Base-by-base conservation (phyloP, 2,329 filamentous ascomycete genomes). In the Ophiostoma ulmi region DNA sequence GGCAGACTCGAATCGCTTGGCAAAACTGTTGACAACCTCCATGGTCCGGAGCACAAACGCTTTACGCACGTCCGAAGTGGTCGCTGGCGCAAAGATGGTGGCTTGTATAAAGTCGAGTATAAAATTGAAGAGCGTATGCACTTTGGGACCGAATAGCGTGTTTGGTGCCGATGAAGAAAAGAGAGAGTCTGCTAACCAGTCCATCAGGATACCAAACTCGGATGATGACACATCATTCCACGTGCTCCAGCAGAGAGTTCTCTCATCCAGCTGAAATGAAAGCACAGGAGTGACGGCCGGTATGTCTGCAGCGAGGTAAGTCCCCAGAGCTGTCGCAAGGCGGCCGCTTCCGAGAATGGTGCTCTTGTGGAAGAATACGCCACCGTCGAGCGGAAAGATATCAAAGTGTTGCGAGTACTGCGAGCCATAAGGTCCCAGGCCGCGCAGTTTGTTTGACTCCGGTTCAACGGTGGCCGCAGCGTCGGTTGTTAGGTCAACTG, bases 401-500 rank as follows among this genome's bases (percentile, higher is more conserved):
- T 89, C 87, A 73, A 90, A 90, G 75, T 90, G 84, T 44, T 85
- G 82, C 0, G 87, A 85, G 75, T 90, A 90, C 35, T 83, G 81
- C 1, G 85, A 87, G 0, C 88, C 88, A 75, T 87, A 88, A 0
- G 86, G 85, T 0, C 85, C 86, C 8, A 90, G 78, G 0, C 87
- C 86, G 13, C 76, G 74, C n/a, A 90, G 76, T 72, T 83, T 85
- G 63, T 76, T 75, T 5, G 73, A 72, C n/a, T 74, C 73, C 67
- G 74, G 72, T 3, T 75, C 70, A 4, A 69, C 66, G 14, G 69
- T 65, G 20, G n/a, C 65, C 17, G n/a, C 44, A 8, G 74, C 11
- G 4, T 68, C 41, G 2, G 22, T 31, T 11, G 7, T 14, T 0
- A 38, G n/a, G 11, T 48, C 36, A 13, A 68, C 58, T 5, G 41